Evolutionary conservation across 768 basidiomycete species (phyloP).

Genomic region (Trametes sanguinea): DNA sequence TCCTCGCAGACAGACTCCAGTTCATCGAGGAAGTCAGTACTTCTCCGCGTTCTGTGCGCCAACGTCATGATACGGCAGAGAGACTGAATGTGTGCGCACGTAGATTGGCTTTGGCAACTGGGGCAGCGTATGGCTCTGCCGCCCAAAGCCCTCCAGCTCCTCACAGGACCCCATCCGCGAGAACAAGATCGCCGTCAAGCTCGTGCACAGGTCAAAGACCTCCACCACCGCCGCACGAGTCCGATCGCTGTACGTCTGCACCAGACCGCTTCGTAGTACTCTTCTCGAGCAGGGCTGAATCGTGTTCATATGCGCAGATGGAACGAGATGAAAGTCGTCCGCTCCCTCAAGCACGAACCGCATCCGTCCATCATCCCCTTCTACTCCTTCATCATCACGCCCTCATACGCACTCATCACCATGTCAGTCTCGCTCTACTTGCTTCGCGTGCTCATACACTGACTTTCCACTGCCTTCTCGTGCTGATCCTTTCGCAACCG

Average conservation of each 20-base stretch:
- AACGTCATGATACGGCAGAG: neutral
- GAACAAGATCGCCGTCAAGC: slow-evolving; percentile 82
- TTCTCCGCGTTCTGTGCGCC: neutral
- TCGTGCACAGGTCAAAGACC: slow-evolving; percentile 83
- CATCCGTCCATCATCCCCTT: slow-evolving; percentile 94
- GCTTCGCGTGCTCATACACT: neutral
- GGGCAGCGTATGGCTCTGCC: slow-evolving; percentile 87
- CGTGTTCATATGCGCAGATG: slow-evolving; percentile 52
- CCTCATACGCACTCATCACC: slow-evolving; percentile 87
- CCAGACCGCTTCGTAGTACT: neutral
- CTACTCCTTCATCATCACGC: slow-evolving; percentile 91
- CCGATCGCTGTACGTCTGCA: slow-evolving; percentile 68
- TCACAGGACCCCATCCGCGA: slow-evolving; percentile 40
- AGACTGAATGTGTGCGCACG: slow-evolving; percentile 1
- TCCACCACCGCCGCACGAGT: slow-evolving; percentile 89
- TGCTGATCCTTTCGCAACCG: neutral
- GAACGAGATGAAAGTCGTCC: slow-evolving; percentile 98
- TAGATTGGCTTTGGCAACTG: slow-evolving; percentile 92
- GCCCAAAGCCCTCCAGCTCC: slow-evolving; percentile 49
- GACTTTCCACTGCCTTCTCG: neutral
- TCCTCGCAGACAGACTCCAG: slow-evolving; percentile 65
- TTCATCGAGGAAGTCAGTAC: slow-evolving; percentile 73
- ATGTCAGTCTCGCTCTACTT: slow-evolving; percentile 57
- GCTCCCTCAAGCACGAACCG: slow-evolving; percentile 77
- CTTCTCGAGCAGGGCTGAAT: neutral